Conservation (phyloP, 129 eudicot genomes). For the Deinandra increscens region DNA sequence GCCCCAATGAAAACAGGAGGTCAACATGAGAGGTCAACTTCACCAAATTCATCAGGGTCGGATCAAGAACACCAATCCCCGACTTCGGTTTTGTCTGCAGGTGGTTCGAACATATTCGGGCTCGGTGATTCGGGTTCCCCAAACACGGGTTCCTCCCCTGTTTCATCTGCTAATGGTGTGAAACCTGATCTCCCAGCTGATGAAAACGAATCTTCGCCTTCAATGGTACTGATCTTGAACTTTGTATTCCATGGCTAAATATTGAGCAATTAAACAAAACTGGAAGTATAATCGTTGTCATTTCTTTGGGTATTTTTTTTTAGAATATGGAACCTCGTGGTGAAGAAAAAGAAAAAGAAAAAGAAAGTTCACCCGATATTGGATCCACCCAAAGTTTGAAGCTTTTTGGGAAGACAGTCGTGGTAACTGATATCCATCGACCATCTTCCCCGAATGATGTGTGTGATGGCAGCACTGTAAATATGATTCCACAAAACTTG, state of each 20-base stretch:
- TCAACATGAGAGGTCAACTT: slow-evolving; percentile 33
- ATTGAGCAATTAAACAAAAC: not conserved
- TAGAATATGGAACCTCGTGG: slow-evolving; percentile 48
- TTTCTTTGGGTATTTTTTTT: slow-evolving; percentile 13
- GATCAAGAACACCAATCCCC: slow-evolving; percentile 80
- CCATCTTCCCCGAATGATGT: slow-evolving; percentile 7
- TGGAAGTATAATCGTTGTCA: slow-evolving; percentile 21
- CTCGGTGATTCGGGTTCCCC: slow-evolving; percentile 46
- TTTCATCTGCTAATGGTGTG: slow-evolving; percentile 41
- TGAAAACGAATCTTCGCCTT: slow-evolving; percentile 35
- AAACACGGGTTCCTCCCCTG: slow-evolving; percentile 47
- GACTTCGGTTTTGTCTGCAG: slow-evolving; percentile 68
- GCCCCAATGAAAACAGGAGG: slow-evolving; percentile 34
- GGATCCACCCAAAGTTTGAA: slow-evolving; percentile 52
- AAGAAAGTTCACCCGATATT: slow-evolving; percentile 37
- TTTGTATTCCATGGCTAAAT: slow-evolving; percentile 1
- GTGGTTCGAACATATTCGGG: slow-evolving; percentile 51
- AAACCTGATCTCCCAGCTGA: slow-evolving; percentile 31
- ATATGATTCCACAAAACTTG: slow-evolving; percentile 25
- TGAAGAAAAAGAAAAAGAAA: slow-evolving; percentile 37
- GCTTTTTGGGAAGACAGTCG: slow-evolving; percentile 76
- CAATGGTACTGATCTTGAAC: slow-evolving; percentile 41
- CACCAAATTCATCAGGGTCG: slow-evolving; percentile 34
- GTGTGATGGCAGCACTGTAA: slow-evolving; percentile 1
- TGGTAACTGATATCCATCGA: slow-evolving; percentile 39